A percentile compares a stretch with the other conserved stretches of the same genome.
Conservation (phyloP, 805 yeast genomes). For the Saturnispora hagleri region DNA sequence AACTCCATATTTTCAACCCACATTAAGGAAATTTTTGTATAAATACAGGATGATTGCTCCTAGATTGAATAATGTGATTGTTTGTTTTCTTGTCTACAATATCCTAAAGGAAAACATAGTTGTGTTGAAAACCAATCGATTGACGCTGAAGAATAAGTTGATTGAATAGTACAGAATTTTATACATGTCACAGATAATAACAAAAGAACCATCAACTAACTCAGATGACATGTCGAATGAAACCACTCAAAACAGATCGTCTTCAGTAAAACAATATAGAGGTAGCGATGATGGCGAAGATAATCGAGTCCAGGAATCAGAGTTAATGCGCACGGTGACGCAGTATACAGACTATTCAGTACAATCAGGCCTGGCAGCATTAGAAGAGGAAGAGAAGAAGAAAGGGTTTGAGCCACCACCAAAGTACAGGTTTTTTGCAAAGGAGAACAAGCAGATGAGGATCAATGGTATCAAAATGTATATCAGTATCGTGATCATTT, state of each 20-base stretch:
- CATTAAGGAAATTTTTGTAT: neutral
- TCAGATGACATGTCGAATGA: neutral
- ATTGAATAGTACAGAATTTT: too few species aligned
- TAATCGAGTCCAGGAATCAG: constrained; percentile 1
- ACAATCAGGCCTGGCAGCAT: constrained; percentile 2
- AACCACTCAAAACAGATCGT: neutral
- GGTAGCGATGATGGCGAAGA: neutral
- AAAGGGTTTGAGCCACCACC: constrained; percentile 3
- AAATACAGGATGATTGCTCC: neutral
- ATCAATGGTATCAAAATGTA: constrained; percentile 11
- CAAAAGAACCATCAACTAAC: neutral
- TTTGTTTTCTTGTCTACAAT: too few species aligned
- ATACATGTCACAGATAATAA: neutral
- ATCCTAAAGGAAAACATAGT: too few species aligned
- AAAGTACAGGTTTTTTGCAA: constrained; percentile 14
- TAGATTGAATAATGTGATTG: too few species aligned
- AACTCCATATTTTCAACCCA: neutral
- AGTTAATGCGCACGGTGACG: constrained; percentile 15
- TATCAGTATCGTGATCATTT: constrained; percentile 13
- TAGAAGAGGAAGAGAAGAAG: neutral
- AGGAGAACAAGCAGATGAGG: constrained; percentile 12
- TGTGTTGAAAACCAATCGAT: too few species aligned
- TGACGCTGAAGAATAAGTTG: too few species aligned
- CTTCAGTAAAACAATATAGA: neutral
- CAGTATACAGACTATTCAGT: constrained; percentile 18